These are phyloP conservation scores for Beauveria australis DNA, from an alignment of 2,329 filamentous ascomycete genomes.

Conservation along the genomic window DNA sequence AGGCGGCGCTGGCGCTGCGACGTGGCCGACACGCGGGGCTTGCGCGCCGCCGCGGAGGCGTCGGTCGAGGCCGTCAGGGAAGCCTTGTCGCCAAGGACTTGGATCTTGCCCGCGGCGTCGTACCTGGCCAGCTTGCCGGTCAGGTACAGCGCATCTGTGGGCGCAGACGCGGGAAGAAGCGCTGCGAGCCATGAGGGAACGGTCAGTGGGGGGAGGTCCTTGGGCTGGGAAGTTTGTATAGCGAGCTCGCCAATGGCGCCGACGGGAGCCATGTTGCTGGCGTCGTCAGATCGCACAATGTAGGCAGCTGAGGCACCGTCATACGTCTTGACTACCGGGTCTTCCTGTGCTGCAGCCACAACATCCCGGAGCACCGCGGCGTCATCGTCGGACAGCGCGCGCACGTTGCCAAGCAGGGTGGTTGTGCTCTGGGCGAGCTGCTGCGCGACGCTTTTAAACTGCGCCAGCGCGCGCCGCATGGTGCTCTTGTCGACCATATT, in stretches of 20 bases:
- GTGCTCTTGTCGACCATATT: slow-evolving; percentile 43
- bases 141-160: slow-evolving; percentile 25
- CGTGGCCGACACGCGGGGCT: slow-evolving; percentile 28
- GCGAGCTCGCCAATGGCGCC: slow-evolving; percentile 38
- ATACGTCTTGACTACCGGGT: slow-evolving; percentile 18
- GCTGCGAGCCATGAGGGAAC: slow-evolving; percentile 22
- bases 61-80: slow-evolving; percentile 10
- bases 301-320: slow-evolving; percentile 25
- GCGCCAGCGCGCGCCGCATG: slow-evolving; percentile 44
- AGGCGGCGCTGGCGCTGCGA: slow-evolving; percentile 36
- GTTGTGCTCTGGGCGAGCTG: slow-evolving; percentile 36
- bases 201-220: slow-evolving; percentile 19
- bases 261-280: slow-evolving; percentile 27
- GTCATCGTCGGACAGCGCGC: slow-evolving; percentile 27
- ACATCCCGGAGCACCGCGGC: slow-evolving; percentile 23
- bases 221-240: slow-evolving; percentile 23
- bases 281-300: slow-evolving; percentile 31
- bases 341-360: slow-evolving; percentile 12
- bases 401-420: slow-evolving; percentile 25
- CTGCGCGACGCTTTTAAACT: slow-evolving; percentile 43
- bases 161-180: slow-evolving; percentile 5
- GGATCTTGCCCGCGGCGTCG: slow-evolving; percentile 22
- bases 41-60: slow-evolving; percentile 9
- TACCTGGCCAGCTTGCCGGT: slow-evolving; percentile 34
- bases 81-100: slow-evolving; percentile 19